Evolutionary conservation across 148 eudicot genomes (phyloP).

Genomic region (Simmondsia chinensis): DNA sequence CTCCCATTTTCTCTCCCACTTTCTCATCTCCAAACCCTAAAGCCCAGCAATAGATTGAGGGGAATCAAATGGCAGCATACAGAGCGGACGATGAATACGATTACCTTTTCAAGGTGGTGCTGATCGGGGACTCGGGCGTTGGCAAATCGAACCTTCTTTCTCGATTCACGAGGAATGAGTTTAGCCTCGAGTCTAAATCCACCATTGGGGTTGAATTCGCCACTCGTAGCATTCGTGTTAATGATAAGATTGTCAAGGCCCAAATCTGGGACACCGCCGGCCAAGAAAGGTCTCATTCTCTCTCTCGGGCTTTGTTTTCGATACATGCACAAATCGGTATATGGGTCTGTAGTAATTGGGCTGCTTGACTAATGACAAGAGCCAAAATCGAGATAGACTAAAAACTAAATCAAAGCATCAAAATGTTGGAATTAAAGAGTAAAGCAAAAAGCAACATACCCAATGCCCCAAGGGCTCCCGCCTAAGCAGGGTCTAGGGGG

Average conservation of each 20-base stretch:
- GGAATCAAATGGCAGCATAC: conserved; percentile 18
- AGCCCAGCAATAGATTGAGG: not conserved
- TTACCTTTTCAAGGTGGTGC: conserved; percentile 33
- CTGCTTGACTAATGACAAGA: too few relatives aligned
- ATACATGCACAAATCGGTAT: not conserved
- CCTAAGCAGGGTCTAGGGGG: too few relatives aligned
- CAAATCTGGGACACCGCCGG: conserved; percentile 78
- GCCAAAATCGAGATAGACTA: too few relatives aligned
- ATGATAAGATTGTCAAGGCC: conserved; percentile 60
- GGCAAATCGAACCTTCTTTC: conserved; percentile 36
- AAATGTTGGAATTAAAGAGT: too few relatives aligned
- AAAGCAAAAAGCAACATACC: too few relatives aligned
- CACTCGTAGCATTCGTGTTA: conserved; percentile 54
- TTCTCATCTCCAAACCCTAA: not conserved
- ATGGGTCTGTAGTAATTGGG: too few relatives aligned
- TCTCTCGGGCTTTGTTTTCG: not conserved
- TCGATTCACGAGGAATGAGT: conserved; percentile 39
- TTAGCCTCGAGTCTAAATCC: conserved; percentile 57
- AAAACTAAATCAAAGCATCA: too few relatives aligned
- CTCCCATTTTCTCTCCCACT: conserved; percentile 4
- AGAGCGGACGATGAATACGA: conserved; percentile 36
- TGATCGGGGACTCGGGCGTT: conserved; percentile 35
- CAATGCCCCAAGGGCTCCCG: too few relatives aligned
- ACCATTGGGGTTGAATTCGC: conserved; percentile 69
- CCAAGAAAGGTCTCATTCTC: conserved; percentile 43